Percentiles rank a stretch among this genome's conserved stretches.
These are phyloP conservation scores for Coffea canephora DNA, from an alignment of 257 asterid genomes.

Conservation along the genomic window DNA sequence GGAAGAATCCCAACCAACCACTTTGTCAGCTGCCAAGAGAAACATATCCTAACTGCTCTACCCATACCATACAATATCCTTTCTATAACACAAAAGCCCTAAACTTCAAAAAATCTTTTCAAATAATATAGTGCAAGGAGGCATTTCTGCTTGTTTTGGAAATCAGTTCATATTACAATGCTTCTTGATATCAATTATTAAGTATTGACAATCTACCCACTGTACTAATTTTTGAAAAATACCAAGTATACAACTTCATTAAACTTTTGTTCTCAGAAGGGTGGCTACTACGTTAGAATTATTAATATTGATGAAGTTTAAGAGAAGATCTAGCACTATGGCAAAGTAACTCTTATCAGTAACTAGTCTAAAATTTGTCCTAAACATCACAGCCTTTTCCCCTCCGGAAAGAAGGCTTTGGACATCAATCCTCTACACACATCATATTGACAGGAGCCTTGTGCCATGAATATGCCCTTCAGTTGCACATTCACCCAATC, in stretches of 20 bases:
- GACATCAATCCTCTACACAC: not conserved
- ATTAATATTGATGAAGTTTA: not conserved
- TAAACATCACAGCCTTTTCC: not conserved
- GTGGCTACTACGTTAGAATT: not conserved
- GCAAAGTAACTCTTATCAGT: not conserved
- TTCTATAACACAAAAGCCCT: not conserved
- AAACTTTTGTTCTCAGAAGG: not conserved
- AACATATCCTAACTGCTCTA: not conserved
- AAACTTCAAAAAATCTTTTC: not conserved
- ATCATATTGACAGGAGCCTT: not conserved
- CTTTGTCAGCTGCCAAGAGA: not conserved
- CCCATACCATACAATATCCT: not conserved
- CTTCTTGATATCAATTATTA: not conserved
- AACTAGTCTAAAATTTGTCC: not conserved
- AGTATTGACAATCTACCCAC: no score
- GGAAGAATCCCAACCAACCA: not conserved
- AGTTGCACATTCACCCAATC: not conserved
- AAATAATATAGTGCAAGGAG: not conserved
- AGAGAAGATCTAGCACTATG: not conserved
- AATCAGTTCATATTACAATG: not conserved
- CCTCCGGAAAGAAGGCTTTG: not conserved
- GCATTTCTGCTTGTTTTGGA: not conserved
- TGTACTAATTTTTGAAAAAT: no score
- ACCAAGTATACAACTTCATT: not conserved
- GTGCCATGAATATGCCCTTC: not conserved